phyloP scores from a whole-genome alignment of 441 rosid species.

The Viola pubescens region DNA sequence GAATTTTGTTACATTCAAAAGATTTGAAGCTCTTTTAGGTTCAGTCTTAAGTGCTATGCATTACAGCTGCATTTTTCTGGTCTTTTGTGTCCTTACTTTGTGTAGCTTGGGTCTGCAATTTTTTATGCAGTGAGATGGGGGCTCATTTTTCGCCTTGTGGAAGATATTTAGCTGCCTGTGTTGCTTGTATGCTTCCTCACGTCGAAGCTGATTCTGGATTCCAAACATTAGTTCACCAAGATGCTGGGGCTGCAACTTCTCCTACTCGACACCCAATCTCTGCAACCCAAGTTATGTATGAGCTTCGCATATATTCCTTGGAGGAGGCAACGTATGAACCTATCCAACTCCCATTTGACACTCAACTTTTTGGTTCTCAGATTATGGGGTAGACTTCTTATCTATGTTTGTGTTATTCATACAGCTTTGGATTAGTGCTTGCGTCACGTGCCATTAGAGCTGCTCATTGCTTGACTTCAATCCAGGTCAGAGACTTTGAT shows the following conservation, averaged over 20 bases:
- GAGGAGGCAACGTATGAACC: slow-evolving; percentile 79
- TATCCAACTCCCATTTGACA: slow-evolving; percentile 4
- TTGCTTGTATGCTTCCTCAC: slow-evolving; percentile 76
- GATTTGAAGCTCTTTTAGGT: neutral
- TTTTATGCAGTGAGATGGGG: slow-evolving; percentile 87
- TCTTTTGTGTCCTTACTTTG: slow-evolving; percentile 3
- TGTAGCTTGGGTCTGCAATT: slow-evolving; percentile 13
- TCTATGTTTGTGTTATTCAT: slow-evolving; percentile 9
- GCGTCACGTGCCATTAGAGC: slow-evolving; percentile 79
- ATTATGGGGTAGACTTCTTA: slow-evolving; percentile 13
- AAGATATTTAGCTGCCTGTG: slow-evolving; percentile 85
- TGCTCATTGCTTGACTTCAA: slow-evolving; percentile 90
- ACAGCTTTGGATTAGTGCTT: slow-evolving; percentile 76
- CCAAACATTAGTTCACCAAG: slow-evolving; percentile 45
- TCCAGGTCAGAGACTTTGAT: slow-evolving; percentile 49
- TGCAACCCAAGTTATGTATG: slow-evolving; percentile 78
- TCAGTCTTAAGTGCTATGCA: slow-evolving; percentile 5
- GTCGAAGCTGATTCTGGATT: slow-evolving; percentile 59
- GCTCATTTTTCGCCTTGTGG: slow-evolving; percentile 98
- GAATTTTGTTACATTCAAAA: neutral
- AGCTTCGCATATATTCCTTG: slow-evolving; percentile 86
- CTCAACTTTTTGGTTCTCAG: slow-evolving; percentile 9
- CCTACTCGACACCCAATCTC: slow-evolving; percentile 83
- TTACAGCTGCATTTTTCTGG: slow-evolving; percentile 1
- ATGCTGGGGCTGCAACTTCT: slow-evolving; percentile 59